These are phyloP conservation scores for Hyphochytrium catenoides DNA, from an alignment of 352 stramenopile species.

Conservation along the genomic window DNA sequence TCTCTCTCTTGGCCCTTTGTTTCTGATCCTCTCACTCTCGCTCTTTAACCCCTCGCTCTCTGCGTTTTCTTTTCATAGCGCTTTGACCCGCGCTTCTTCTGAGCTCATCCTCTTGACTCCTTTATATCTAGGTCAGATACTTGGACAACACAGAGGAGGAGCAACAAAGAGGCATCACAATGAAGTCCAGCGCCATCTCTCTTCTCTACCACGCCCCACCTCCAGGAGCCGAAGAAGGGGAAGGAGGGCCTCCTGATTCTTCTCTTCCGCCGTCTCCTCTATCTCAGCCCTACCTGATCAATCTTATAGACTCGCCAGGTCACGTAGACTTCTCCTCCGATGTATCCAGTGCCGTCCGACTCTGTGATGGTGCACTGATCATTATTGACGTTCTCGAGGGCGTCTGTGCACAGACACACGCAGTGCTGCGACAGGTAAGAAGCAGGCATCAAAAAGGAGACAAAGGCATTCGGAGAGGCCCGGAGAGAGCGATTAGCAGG, in stretches of 20 bases:
- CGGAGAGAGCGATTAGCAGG: too few species aligned
- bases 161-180: slow-evolving; percentile 87
- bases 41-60: too few species aligned
- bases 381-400: slow-evolving; percentile 89
- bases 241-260: not conserved
- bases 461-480: too few species aligned
- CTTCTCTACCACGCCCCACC: slow-evolving; percentile 39
- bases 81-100: too few species aligned
- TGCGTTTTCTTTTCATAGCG: too few species aligned
- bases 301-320: slow-evolving; percentile 81
- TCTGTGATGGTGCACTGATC: slow-evolving; percentile 80
- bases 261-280: slow-evolving; percentile 9
- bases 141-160: slow-evolving; percentile 83
- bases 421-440: slow-evolving; percentile 60
- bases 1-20: too few species aligned
- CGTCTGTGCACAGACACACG: slow-evolving; percentile 80
- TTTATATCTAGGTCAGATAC: slow-evolving; percentile 49
- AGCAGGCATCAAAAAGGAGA: too few species aligned
- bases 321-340: slow-evolving; percentile 89
- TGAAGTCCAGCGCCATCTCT: slow-evolving; percentile 87
- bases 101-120: not conserved
- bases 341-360: slow-evolving; percentile 75
- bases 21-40: too few species aligned
- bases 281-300: slow-evolving; percentile 59
- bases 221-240: slow-evolving; percentile 3